Evolutionary conservation across 306 rosid genomes (phyloP), one percentile per base, ranked within the genome.

Genomic region (Clitoria ternatea): DNA sequence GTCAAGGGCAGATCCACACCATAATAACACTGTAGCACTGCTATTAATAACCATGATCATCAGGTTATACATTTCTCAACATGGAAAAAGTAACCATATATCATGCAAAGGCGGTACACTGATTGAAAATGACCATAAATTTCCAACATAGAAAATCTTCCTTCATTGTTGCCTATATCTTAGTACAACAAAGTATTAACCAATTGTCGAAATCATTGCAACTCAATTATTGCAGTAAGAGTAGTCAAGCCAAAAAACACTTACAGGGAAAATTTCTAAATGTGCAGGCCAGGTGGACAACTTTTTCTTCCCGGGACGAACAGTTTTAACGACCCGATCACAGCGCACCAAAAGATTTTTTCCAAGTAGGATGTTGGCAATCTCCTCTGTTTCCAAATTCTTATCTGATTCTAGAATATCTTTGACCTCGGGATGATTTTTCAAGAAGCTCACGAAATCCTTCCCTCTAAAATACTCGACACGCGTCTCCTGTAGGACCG

Each of bases 221-320:
- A 57, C 23, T 11, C 37, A 44, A 42, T n/a, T 45, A 45, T 48
- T 47, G 45, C 70, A 70, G 19, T 18, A 73, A 33, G 7, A 45
- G 56, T 10, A 45, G 27, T 14, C 39, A 30, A 37, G 32, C 17
- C 15, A 22, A 54, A 61, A 32, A 36, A 6, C 11, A 57, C 92
- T 78, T 75, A 95, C 96, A 47, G 83, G 84, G 79, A 87, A 91
- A 59, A 95, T 95, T 85, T 95, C 99, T 70, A 95, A 76, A 85
- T 95, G 97, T 18, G 97, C 97, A 40, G 97, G 97, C 97, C 99
- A 95, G 12, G 97, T 91, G 43, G 99, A 95, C 68, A 95, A 62
- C 81, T 95, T 95, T 79, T 80, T 89, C 91, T 89, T 95, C 53
- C 99, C 99, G 52, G 97, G 99, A 73, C 96, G 99, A 81, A 95